Conservation (phyloP, 148 eudicot genomes). For the Rhododendron henanense region DNA sequence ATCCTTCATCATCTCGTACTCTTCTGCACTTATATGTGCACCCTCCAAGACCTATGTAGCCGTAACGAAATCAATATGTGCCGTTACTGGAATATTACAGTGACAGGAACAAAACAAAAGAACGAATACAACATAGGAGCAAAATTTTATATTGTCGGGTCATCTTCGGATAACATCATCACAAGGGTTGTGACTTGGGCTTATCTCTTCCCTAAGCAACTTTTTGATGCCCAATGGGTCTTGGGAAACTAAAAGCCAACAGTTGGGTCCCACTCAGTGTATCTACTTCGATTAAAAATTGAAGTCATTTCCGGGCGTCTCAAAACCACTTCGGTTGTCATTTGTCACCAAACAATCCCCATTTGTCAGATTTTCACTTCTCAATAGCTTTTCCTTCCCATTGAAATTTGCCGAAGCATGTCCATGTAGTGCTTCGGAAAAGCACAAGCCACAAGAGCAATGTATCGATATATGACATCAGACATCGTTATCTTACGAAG, state of each 20-base stretch:
- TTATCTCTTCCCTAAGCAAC: background rate
- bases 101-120: background rate
- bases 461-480: background rate
- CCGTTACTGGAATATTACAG: background rate
- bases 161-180: background rate
- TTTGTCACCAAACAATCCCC: background rate
- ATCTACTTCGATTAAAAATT: background rate
- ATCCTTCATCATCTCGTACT: conserved; percentile 78
- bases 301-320: background rate
- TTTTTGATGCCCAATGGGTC: background rate
- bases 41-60: conserved; percentile 57
- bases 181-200: background rate
- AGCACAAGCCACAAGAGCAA: background rate
- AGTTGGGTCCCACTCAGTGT: background rate
- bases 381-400: background rate
- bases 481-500: background rate
- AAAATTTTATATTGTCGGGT: background rate
- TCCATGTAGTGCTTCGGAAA: background rate
- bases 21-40: conserved; percentile 58
- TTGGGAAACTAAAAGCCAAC: background rate
- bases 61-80: conserved; percentile 7
- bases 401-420: background rate
- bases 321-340: background rate
- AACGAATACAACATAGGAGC: background rate
- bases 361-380: background rate